Evolutionary conservation across 2,329 filamentous ascomycete genomes (phyloP), one percentile per base, ranked within the genome.

Genomic region (Aspergillus tubingensis): DNA sequence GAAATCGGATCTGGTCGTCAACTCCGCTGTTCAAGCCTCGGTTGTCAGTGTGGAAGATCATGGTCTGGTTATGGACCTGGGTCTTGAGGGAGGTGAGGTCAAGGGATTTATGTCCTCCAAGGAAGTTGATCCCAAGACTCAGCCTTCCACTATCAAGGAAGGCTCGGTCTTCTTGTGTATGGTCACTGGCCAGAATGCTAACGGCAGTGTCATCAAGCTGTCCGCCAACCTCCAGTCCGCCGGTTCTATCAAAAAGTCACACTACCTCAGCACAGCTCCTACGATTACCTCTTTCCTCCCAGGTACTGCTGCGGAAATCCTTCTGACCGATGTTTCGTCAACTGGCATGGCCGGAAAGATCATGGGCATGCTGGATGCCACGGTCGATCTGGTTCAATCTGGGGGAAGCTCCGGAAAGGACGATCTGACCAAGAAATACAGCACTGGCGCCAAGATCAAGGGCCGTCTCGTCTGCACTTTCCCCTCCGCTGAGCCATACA

Each of bases 1-100:
- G 3, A 84, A 86, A 66, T 86, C 89, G 43, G 91, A 92, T 68
- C 77, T 97, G 8, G 87, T 95, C 8, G 78, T 84, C 43, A 89
- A 96, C 70, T 84, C 82, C 65, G 92, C 91, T 49, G 81, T 98
- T 19, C 96, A 98, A 83, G 94, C 92, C 2, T 89, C 92, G 0
- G 88, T 99, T 25, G 79, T 85, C 54, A 99, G 94, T 76, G 89
- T 96, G n/a, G 94, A 99, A 76, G 96, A 99, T 69, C 93, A 96
- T 71, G 95, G 95, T 63, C 85, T 95, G 60, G 86, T 98, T 58
- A 96, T 99, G 92, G 92, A 97, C 68, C 79, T 98, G 39, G 92
- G 92, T 17, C 81, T 98, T 6, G 82, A 87, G 38, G 86, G 87
- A 56, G 79, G 83, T 32, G 83, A 86, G 39, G 75, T 93, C 55